These are phyloP conservation scores for Adansonia digitata DNA, from an alignment of 345 rosid genomes.

Conservation along the genomic window DNA sequence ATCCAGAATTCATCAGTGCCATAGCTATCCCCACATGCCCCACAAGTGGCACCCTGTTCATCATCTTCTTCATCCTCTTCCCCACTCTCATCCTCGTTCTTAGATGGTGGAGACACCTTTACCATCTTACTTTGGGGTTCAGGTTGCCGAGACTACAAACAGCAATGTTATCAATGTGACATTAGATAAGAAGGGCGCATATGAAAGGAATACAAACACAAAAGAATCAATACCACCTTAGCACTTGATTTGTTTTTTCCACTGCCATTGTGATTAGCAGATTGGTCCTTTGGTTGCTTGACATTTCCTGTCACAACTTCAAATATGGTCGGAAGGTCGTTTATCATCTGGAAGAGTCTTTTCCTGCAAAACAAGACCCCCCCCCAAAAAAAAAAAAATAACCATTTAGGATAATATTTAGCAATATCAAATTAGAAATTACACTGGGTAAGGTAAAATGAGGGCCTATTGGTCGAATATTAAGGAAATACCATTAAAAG, in stretches of 20 bases:
- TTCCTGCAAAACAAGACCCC: conserved; percentile 51
- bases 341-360: conserved; percentile 97
- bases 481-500: neutral
- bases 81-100: conserved; percentile 86
- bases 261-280: conserved; percentile 46
- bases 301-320: conserved; percentile 76
- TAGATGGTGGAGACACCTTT: conserved; percentile 67
- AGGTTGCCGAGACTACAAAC: conserved; percentile 67
- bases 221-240: conserved; percentile 42
- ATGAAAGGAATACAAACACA: neutral
- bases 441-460: neutral
- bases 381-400: neutral
- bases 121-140: too few species aligned
- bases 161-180: neutral
- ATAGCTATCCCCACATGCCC: conserved; percentile 95
- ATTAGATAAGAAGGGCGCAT: neutral
- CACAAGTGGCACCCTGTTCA: conserved; percentile 88
- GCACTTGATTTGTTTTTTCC: conserved; percentile 73
- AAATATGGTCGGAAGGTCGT: conserved; percentile 85
- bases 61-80: conserved; percentile 87
- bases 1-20: conserved; percentile 90
- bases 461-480: neutral
- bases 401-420: neutral
- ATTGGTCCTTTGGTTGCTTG: conserved; percentile 68
- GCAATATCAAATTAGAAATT: neutral